Base-by-base conservation (phyloP, 768 basidiomycete genomes). In the Boletus vermiculosoides region DNA sequence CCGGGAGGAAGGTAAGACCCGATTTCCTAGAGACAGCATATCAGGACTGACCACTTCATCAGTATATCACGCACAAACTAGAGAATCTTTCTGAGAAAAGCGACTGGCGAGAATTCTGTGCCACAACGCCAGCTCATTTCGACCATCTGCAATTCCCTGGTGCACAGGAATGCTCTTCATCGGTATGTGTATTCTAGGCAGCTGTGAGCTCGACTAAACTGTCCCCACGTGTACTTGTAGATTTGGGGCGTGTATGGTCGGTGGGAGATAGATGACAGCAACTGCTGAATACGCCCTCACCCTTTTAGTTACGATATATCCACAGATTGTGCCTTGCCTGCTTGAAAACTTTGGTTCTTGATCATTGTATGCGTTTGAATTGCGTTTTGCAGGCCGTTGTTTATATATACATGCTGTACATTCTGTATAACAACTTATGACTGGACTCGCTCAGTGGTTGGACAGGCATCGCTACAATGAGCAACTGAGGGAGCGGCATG, bases 221-320 rank as follows among this genome's bases (percentile, higher is more conserved):
- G 9, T 30, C n/a, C 28, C 33, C 20, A 11, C 30, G 34, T 31
- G 12, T n/a, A 10, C 44, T 22, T 45, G 30, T n/a, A 69, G 71
- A 8, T 50, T 2, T 25, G 42, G 44, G 64, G 68, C 3, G 22
- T 59, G 31, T 60, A 64, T 52, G 44, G 15, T 23, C 25, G 20
- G 40, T 67, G 70, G 73, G 60, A 69, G 52, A 39, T 70, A 2
- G 58, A 70, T 12, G 64, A 67, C 11, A 33, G 22, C 11, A 42
- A 12, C 16, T 70, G 70, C 16, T 61, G 9, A 67, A 30, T 9
- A 23, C 39, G n/a, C 44, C 18, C 15, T 9, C 9, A 20, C 5
- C 23, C 12, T 36, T 8, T 52, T 5, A 7, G 33, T 13, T 18
- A 5, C 22, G 12, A 11, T 31, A n/a, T n/a, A 2, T 18, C 6